Percentiles rank a stretch among this genome's conserved stretches.
These are phyloP conservation scores for Aspergillus diversus DNA, from an alignment of 495 filamentous ascomycete species.

Conservation along the genomic window DNA sequence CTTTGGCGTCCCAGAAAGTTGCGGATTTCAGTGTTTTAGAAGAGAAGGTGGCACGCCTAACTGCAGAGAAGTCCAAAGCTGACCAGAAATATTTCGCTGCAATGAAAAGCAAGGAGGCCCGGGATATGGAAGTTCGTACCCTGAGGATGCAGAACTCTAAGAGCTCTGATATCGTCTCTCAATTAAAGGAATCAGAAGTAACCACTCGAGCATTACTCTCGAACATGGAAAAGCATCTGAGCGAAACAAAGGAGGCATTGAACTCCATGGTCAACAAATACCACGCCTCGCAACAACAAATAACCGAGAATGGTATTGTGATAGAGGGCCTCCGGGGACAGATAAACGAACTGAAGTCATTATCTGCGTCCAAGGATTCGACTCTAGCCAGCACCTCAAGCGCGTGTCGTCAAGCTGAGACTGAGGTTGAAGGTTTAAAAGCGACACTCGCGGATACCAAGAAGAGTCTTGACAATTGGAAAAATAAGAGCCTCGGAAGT, in stretches of 20 bases:
- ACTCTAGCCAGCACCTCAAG: slow-evolving; percentile 52
- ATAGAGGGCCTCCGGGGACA: slow-evolving; percentile 77
- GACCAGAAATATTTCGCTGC: slow-evolving; percentile 97
- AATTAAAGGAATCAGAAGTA: slow-evolving; percentile 86
- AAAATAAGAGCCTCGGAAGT: slow-evolving; percentile 76
- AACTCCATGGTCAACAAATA: slow-evolving; percentile 66
- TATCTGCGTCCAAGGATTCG: slow-evolving; percentile 74
- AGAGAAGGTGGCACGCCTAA: slow-evolving; percentile 73
- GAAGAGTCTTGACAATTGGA: slow-evolving; percentile 80
- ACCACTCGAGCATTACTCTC: slow-evolving; percentile 62
- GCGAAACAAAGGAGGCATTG: slow-evolving; percentile 77
- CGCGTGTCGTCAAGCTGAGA: slow-evolving; percentile 71
- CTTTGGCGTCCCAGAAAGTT: slow-evolving; percentile 83
- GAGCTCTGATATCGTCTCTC: slow-evolving; percentile 89
- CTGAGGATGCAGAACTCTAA: slow-evolving; percentile 81
- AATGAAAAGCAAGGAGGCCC: slow-evolving; percentile 88
- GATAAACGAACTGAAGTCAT: slow-evolving; percentile 70
- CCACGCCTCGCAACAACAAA: slow-evolving; percentile 69
- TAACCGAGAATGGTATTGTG: slow-evolving; percentile 66
- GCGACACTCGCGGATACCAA: slow-evolving; percentile 72
- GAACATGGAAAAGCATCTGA: slow-evolving; percentile 87
- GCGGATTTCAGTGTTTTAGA: slow-evolving; percentile 73
- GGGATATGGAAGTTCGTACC: slow-evolving; percentile 74
- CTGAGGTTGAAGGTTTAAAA: slow-evolving; percentile 72
- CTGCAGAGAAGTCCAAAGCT: slow-evolving; percentile 90